Percentiles rank a stretch among this genome's conserved stretches.
phyloP scores from a whole-genome alignment of 2,329 filamentous ascomycete species.

The Penicillium sp. region DNA sequence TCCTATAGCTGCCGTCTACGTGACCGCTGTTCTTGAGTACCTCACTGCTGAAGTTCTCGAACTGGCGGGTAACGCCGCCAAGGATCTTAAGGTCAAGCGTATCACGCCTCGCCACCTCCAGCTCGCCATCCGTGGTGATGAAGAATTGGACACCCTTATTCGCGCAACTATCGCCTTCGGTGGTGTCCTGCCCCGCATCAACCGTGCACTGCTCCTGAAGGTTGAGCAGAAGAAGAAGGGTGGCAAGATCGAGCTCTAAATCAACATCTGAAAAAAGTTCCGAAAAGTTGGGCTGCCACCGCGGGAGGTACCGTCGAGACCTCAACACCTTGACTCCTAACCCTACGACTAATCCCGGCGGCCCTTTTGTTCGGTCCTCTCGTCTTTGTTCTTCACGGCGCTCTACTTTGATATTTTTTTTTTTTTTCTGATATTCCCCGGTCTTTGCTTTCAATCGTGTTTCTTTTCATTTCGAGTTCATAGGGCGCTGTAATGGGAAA shows the following conservation, averaged over 20 bases:
- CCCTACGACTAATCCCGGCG: background rate
- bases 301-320: background rate
- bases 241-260: constrained; percentile 7
- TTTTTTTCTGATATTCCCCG: constrained; percentile 30
- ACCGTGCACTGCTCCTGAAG: constrained; percentile 91
- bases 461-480: constrained; percentile 26
- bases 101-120: constrained; percentile 97
- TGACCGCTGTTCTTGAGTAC: constrained; percentile 97
- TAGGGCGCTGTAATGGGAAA: constrained; percentile 45
- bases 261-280: constrained; percentile 6
- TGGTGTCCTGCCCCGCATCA: constrained; percentile 98
- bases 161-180: constrained; percentile 97
- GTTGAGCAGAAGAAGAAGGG: constrained; percentile 97
- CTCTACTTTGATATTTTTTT: constrained; percentile 29
- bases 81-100: constrained; percentile 99
- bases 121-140: constrained; percentile 95
- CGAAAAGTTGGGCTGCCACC: constrained; percentile 7
- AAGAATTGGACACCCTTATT: constrained; percentile 96
- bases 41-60: constrained; percentile 97
- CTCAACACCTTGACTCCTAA: background rate
- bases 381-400: constrained; percentile 26
- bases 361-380: constrained; percentile 2
- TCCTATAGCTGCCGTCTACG: constrained; percentile 79
- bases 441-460: constrained; percentile 20
- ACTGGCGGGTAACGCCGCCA: constrained; percentile 95